Conservation (phyloP, 2,329 filamentous ascomycete species). For the Macrophomina phaseolina region DNA sequence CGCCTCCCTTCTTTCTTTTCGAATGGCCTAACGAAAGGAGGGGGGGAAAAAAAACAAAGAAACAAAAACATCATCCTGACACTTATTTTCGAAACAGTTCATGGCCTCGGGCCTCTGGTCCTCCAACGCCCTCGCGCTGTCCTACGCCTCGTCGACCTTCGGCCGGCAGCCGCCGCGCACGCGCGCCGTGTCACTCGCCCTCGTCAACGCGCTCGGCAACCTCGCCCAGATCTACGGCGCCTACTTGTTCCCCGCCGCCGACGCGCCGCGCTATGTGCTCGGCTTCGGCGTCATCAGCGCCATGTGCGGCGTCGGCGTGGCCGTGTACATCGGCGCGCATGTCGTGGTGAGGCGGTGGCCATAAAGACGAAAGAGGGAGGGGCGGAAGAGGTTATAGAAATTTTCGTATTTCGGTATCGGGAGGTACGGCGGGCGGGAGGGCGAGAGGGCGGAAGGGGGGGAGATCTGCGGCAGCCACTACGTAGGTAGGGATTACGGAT, state of each 20-base stretch:
- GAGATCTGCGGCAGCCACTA: too few relatives aligned
- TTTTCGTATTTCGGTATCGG: too few relatives aligned
- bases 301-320: constrained; percentile 40
- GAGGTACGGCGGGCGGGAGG: too few relatives aligned
- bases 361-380: constrained; percentile 12
- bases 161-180: constrained; percentile 56
- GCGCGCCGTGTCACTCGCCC: constrained; percentile 58
- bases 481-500: too few relatives aligned
- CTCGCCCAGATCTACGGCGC: constrained; percentile 62
- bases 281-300: constrained; percentile 42
- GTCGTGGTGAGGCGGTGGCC: constrained; percentile 34
- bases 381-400: too few relatives aligned
- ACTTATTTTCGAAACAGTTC: constrained; percentile 35
- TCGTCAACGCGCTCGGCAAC: constrained; percentile 62
- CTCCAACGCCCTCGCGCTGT: constrained; percentile 58
- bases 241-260: constrained; percentile 56
- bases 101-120: constrained; percentile 63
- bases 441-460: too few relatives aligned
- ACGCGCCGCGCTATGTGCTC: constrained; percentile 53
- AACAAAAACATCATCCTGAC: too few relatives aligned
- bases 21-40: too few relatives aligned
- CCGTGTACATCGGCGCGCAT: constrained; percentile 40
- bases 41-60: too few relatives aligned
- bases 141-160: constrained; percentile 60
- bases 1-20: not conserved